Evolutionary conservation across 495 filamentous ascomycete genomes (phyloP), one percentile per base, ranked within the genome.

Genomic region (Trichoderma parareesei): DNA sequence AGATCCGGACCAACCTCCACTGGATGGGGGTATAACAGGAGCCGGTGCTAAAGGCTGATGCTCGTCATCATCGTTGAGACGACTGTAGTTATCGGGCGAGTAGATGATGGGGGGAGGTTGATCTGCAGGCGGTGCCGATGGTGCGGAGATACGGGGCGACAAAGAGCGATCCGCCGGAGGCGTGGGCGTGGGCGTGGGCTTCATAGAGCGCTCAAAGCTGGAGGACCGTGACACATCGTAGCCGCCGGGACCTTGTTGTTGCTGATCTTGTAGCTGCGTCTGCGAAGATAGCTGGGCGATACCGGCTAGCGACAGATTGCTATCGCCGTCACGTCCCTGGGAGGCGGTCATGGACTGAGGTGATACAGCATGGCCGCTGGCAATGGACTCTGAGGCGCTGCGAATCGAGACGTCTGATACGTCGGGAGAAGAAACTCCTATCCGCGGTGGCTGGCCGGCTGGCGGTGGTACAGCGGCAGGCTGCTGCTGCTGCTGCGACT

Each of bases 21-120:
- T 9, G 46, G 16, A 27, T 8, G 46, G 2, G 40, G 40, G 40
- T 7, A 41, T 8, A 49, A 18, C 18, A 7, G 46, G 46, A 49
- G 46, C 46, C 5, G 20, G n/a, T 18, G 46, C 46, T 49, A 49
- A 8, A 18, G 46, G 7, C 16, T n/a, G 16, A 7, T 49, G 46
- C 16, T n/a, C 46, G 65, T 84, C 77, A 64, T 78, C 82, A 65
- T 90, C 89, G 67, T 91, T 88, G 55, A 89, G 79, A 3, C 89
- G 84, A 65, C 81, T 85, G 71, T 94, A 94, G 41, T 93, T 89
- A 67, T 96, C 90, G 27, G 86, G 86, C 11, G 92, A 90, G 18
- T 89, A 81, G 35, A 91, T 80, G 66, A 93, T 86, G 2, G 88
- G 83, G 2, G 83, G 72, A 4, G 83, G 69, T 67, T 87, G 86